phyloP scores from a whole-genome alignment of 441 rosid genomes.

The Bocquillonia castaneifolia region DNA sequence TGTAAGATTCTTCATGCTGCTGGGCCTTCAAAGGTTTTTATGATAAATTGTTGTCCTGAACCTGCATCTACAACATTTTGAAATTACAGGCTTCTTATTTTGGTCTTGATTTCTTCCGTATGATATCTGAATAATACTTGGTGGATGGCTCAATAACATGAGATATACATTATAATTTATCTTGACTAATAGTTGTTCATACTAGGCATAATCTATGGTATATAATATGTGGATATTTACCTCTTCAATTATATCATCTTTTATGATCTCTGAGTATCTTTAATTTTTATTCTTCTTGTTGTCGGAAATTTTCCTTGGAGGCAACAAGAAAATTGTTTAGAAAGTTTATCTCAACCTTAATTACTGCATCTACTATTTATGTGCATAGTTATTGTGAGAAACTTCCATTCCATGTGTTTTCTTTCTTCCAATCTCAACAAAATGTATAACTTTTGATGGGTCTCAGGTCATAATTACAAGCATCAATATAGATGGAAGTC shows the following conservation, averaged over 20 bases:
- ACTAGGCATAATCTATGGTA: not conserved
- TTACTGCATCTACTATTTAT: not conserved
- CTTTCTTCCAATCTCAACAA: not conserved
- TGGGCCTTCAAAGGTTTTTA: conserved; percentile 85
- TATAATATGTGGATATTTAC: not conserved
- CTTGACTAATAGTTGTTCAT: not conserved
- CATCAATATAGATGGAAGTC: conserved; percentile 70
- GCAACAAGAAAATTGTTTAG: not conserved
- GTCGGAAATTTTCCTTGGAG: too few relatives aligned
- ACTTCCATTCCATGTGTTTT: not conserved
- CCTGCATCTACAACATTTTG: conserved; percentile 7
- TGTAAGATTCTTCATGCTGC: conserved; percentile 89
- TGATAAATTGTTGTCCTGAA: conserved; percentile 11
- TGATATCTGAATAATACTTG: not conserved
- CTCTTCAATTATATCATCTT: not conserved
- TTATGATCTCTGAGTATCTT: not conserved
- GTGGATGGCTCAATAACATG: not conserved
- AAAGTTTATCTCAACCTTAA: not conserved
- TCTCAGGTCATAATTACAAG: conserved; percentile 95
- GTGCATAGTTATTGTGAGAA: not conserved
- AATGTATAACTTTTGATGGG: conserved; percentile 11
- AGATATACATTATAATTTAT: not conserved
- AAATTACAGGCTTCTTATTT: conserved; percentile 1
- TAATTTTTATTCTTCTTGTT: too few relatives aligned
- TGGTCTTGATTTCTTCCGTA: not conserved